Base-by-base conservation (phyloP, 371 early-diverging fungal species). In the Rhizopus sp. region DNA sequence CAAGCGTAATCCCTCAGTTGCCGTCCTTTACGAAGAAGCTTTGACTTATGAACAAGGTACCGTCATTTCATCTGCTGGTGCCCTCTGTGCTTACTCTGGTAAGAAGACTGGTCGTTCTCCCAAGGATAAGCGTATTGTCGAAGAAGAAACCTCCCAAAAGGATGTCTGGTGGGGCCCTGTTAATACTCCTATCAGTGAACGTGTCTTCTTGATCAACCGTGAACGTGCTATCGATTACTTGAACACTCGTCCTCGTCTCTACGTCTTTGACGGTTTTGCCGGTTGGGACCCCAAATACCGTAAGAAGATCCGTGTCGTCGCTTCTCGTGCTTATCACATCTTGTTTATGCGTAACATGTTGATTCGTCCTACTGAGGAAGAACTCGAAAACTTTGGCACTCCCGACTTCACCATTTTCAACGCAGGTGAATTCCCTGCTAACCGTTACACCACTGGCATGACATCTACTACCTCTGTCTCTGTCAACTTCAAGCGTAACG, bases 311-410 rank as follows among this genome's bases (percentile, higher is more conserved):
- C 93, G 97, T 63, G 86, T 96, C 13, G 91, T 97, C 60, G 94
- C 95, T 64, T 91, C 95, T 39, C 90, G 96, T 59, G 97, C 98
- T 48, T 96, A 97, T 78, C 97, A 97, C 70, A 87, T 92, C 39
- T 83, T 97, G 67, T 98, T 98, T 75, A 98, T 97, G 97, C 85
- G 88, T 76, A 97, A 98, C 86, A 98, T 98, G 97, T 78, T 98
- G 72, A 97, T 98, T 74, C 91, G 97, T 48, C 97, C 97, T 33
- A 93, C 95, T 13, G 83, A 81, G 5, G 91, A 93, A 51, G 98
- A 98, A 77, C 87, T 96, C 23, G 92, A 87, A n/a, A 66, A 74
- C 63, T 98, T 93, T 73, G 96, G 96, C 53, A 87, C 91, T 59
- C 97, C 98, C 42, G 97, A 98, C 74, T 96, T 98, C 70, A 98